Conservation (phyloP, 1,284 basidiomycete species). For the Pisolithus thermaeus region DNA sequence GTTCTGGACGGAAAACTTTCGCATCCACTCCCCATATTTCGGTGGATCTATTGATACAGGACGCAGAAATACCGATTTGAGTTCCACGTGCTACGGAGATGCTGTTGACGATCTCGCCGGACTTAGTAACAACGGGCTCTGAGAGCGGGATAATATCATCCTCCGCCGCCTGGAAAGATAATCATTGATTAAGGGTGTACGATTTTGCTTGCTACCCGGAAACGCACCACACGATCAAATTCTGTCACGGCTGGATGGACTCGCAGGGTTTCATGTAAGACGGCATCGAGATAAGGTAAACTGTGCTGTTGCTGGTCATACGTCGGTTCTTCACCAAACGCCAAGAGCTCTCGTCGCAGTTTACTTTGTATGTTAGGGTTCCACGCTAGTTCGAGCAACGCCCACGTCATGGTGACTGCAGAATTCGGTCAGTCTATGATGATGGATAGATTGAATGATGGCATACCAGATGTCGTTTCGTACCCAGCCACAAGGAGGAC, state of each 20-base stretch:
- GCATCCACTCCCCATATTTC: constrained; percentile 41
- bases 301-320: constrained; percentile 30
- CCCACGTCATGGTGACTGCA: constrained; percentile 20
- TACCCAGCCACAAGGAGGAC: constrained; percentile 39
- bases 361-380: constrained; percentile 30
- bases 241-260: constrained; percentile 12
- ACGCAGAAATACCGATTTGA: constrained; percentile 36
- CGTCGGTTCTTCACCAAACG: constrained; percentile 26
- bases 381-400: constrained; percentile 16
- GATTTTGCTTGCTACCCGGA: background rate
- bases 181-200: background rate
- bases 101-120: constrained; percentile 30
- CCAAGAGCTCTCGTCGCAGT: constrained; percentile 36
- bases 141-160: constrained; percentile 50
- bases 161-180: constrained; percentile 33
- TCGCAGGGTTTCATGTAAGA: constrained; percentile 24
- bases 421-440: background rate
- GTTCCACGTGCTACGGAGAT: constrained; percentile 42
- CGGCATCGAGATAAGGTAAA: constrained; percentile 32
- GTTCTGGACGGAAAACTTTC: constrained; percentile 20
- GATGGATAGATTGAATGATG: background rate
- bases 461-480: constrained; percentile 39
- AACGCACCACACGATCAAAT: constrained; percentile 12
- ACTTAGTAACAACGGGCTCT: constrained; percentile 29
- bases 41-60: constrained; percentile 42